phyloP scores from a whole-genome alignment of 2,329 filamentous ascomycete species.

The Penicillium brevicompactum region DNA sequence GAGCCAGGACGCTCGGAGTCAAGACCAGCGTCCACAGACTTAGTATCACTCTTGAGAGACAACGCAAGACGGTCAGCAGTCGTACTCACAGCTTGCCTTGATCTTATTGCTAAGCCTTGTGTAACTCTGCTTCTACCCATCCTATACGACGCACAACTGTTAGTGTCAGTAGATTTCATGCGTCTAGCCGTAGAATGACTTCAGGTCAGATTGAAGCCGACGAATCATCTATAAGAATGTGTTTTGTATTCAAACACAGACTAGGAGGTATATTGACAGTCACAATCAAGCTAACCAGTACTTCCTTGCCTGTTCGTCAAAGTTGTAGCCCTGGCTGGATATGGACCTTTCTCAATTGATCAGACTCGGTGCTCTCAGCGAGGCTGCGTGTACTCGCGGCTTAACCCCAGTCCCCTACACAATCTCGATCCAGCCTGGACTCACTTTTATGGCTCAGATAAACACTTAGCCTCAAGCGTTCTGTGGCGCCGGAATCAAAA shows the following conservation, averaged over 20 bases:
- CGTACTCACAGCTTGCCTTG: neutral
- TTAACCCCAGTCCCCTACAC: neutral
- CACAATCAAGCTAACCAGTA: neutral
- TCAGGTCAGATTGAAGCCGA: neutral
- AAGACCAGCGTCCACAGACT: neutral
- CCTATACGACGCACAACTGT: neutral
- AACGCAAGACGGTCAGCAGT: neutral
- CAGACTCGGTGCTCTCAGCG: neutral
- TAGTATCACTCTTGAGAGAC: neutral
- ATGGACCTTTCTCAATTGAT: neutral
- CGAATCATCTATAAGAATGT: neutral
- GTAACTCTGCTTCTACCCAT: neutral
- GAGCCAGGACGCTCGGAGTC: neutral
- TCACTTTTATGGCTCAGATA: neutral
- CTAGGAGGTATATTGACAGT: neutral
- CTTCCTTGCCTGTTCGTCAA: neutral
- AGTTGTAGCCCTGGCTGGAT: neutral
- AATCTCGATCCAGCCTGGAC: neutral
- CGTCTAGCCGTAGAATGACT: neutral
- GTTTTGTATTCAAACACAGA: neutral
- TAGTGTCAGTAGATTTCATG: neutral
- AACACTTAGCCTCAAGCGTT: constrained; percentile 5
- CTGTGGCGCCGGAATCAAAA: neutral
- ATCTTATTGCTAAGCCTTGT: neutral
- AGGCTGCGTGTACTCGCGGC: neutral